These are phyloP conservation scores for Drechslerella coelobrocha DNA, from an alignment of 2,329 filamentous ascomycete species.

Conservation along the genomic window DNA sequence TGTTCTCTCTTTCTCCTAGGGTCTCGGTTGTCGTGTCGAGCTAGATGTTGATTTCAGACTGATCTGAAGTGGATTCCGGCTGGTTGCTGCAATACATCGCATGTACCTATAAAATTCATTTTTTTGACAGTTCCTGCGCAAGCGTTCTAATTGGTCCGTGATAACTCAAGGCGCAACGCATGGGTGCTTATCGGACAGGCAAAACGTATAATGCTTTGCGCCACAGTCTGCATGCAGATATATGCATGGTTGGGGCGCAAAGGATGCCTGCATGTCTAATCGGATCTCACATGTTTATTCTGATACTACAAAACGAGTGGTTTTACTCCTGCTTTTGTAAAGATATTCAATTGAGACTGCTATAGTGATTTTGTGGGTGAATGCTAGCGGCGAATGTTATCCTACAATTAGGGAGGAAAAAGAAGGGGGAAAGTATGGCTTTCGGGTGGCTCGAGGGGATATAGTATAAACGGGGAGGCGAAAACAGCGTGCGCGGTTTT, in stretches of 20 bases:
- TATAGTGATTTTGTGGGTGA: neutral
- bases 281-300: too few relatives aligned
- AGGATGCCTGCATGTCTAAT: too few relatives aligned
- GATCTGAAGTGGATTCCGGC: neutral
- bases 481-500: conserved; percentile 57
- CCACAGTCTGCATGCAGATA: too few relatives aligned
- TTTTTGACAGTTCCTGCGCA: conserved; percentile 33
- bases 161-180: too few relatives aligned
- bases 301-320: too few relatives aligned
- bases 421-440: conserved; percentile 42
- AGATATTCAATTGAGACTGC: neutral
- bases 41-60: neutral
- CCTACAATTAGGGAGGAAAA: conserved; percentile 51
- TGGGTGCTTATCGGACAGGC: too few relatives aligned
- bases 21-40: neutral
- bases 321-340: neutral
- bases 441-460: conserved; percentile 58
- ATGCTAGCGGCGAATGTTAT: conserved; percentile 30
- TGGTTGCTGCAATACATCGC: neutral
- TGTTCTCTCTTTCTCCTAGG: neutral
- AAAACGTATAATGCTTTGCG: too few relatives aligned
- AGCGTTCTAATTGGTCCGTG: conserved; percentile 28
- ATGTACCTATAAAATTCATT: neutral
- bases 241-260: too few relatives aligned
- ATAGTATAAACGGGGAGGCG: conserved; percentile 53